Conservation (phyloP, 176 grass and related monocot genomes). For the Aegilops longissima region DNA sequence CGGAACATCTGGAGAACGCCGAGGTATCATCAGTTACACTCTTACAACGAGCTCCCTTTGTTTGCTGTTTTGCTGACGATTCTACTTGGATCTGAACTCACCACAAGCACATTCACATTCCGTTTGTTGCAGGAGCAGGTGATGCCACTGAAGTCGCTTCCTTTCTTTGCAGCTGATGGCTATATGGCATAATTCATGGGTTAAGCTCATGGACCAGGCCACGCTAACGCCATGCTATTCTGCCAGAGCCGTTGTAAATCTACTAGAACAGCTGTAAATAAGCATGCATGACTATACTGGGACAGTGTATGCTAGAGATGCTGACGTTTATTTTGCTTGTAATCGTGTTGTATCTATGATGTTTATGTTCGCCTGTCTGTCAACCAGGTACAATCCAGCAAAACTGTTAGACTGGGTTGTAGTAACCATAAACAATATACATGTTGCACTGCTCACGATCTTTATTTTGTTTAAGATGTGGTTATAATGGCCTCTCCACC, state of each 20-base stretch:
- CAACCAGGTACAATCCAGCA: background rate
- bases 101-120: background rate
- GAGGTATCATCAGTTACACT: conserved; percentile 42
- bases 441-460: no score
- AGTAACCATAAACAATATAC: background rate
- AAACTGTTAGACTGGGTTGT: background rate
- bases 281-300: conserved; percentile 26
- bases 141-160: conserved; percentile 54
- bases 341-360: background rate
- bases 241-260: conserved; percentile 33
- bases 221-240: background rate
- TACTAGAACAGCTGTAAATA: conserved; percentile 71
- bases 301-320: conserved; percentile 14
- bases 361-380: background rate
- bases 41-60: no score
- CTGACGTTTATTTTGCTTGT: conserved; percentile 19
- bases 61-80: background rate
- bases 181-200: background rate
- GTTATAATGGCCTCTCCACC: background rate
- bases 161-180: conserved; percentile 72
- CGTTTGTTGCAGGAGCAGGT: conserved; percentile 57
- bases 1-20: conserved; percentile 44
- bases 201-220: background rate
- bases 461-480: background rate
- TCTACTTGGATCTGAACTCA: background rate